Evolutionary conservation across 345 rosid species (phyloP).

Genomic region (Rhizophora mangle): DNA sequence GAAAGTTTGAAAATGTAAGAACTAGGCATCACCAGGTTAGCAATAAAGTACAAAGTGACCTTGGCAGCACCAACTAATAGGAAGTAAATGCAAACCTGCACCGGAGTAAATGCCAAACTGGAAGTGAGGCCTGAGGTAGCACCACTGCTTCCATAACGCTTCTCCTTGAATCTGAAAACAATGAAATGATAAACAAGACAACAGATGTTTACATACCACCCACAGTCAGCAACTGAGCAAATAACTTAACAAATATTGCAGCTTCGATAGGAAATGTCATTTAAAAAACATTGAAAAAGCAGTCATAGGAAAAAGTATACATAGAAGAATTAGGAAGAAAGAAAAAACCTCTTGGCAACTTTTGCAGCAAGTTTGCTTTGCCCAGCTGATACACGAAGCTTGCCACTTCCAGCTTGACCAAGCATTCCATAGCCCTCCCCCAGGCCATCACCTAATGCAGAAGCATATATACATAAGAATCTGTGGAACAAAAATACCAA

Average conservation of each 20-base stretch:
- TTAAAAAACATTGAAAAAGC: not conserved
- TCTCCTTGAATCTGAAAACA: constrained; percentile 82
- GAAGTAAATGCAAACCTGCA: constrained; percentile 52
- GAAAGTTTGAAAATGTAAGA: too few relatives aligned
- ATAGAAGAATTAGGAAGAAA: not conserved
- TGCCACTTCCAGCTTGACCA: constrained; percentile 99
- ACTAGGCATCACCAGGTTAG: too few relatives aligned
- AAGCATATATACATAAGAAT: not conserved
- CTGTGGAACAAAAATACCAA: not conserved
- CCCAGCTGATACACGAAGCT: constrained; percentile 80
- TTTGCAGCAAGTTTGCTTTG: constrained; percentile 90
- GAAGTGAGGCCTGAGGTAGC: constrained; percentile 89
- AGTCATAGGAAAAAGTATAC: not conserved
- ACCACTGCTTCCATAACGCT: constrained; percentile 69
- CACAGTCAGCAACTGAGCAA: not conserved
- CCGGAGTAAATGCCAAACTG: constrained; percentile 92
- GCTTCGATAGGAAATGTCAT: not conserved
- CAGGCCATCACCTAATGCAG: constrained; percentile 77
- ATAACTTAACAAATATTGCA: not conserved
- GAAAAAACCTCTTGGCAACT: constrained; percentile 76
- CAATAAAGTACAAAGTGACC: not conserved
- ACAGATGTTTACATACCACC: not conserved
- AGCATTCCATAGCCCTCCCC: constrained; percentile 99
- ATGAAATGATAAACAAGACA: constrained; percentile 3
- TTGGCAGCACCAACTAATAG: not conserved